Evolutionary conservation across 805 yeast genomes (phyloP).

Genomic region (Kodamaea lidongshanica): DNA sequence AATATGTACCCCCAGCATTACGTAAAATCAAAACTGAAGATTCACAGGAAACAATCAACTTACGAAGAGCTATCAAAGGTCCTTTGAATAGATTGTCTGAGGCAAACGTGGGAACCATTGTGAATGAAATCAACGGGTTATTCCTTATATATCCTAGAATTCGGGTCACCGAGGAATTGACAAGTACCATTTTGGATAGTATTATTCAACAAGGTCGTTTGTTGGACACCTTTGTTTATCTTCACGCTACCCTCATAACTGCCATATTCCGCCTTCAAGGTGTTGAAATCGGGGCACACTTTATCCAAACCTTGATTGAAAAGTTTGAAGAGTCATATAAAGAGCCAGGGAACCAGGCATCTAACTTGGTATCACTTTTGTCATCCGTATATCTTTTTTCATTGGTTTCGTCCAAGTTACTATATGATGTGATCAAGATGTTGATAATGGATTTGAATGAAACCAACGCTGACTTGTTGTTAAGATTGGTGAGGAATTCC

Average conservation of each 20-base stretch:
- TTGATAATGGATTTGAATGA: constrained; percentile 58
- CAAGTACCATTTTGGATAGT: constrained; percentile 58
- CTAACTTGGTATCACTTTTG: constrained; percentile 66
- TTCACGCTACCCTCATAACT: constrained; percentile 71
- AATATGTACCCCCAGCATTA: constrained; percentile 84
- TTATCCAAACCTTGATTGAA: constrained; percentile 76
- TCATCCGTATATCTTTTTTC: constrained; percentile 75
- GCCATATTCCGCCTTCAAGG: constrained; percentile 78
- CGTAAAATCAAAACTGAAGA: constrained; percentile 46
- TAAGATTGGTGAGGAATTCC: constrained; percentile 64
- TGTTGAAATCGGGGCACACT: constrained; percentile 81
- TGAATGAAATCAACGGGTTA: constrained; percentile 58
- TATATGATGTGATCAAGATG: constrained; percentile 66
- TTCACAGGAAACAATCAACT: constrained; percentile 36
- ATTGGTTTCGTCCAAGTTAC: constrained; percentile 61
- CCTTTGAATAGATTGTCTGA: constrained; percentile 86
- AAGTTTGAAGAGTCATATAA: constrained; percentile 44
- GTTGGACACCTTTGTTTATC: constrained; percentile 69
- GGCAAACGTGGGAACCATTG: constrained; percentile 66
- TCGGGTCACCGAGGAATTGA: constrained; percentile 64
- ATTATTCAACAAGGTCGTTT: constrained; percentile 57
- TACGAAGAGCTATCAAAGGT: constrained; percentile 69
- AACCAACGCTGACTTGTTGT: constrained; percentile 65
- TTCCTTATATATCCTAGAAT: constrained; percentile 70
- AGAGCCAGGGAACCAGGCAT: constrained; percentile 40